Conservation (phyloP, 192 early-diverging fungal species). For the Linnemannia exigua region DNA sequence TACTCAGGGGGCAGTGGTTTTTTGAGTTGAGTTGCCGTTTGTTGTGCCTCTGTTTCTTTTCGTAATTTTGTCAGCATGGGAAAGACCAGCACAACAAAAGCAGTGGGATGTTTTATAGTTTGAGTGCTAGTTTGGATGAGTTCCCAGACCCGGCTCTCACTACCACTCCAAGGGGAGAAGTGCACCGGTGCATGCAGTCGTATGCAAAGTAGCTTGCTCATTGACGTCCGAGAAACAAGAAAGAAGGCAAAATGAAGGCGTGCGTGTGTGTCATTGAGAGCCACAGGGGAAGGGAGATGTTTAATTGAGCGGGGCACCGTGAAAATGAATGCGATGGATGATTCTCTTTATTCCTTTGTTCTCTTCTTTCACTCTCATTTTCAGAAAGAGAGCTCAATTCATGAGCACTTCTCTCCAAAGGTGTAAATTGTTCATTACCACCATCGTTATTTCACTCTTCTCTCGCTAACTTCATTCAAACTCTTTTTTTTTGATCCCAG, state of each 20-base stretch:
- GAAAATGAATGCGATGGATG: not conserved
- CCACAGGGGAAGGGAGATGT: too few relatives aligned
- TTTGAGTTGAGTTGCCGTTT: too few relatives aligned
- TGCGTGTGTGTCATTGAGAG: not conserved
- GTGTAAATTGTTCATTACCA: not conserved
- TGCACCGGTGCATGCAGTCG: too few relatives aligned
- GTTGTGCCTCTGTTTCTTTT: too few relatives aligned
- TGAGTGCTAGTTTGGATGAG: not conserved
- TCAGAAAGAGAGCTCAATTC: not conserved
- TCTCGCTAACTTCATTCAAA: not conserved
- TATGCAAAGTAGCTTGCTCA: not conserved
- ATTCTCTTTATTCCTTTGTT: not conserved
- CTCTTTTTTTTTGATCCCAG: slow-evolving; percentile 3
- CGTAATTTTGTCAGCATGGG: too few relatives aligned
- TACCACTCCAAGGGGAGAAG: not conserved
- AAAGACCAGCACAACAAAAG: too few relatives aligned
- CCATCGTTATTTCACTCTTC: not conserved
- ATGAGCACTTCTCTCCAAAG: not conserved
- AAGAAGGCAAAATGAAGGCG: too few relatives aligned
- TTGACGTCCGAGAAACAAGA: not conserved
- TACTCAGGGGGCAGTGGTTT: too few relatives aligned
- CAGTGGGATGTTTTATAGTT: not conserved
- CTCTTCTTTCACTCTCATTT: not conserved
- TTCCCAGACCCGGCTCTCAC: not conserved
- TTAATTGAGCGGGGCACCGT: too few relatives aligned